A percentile compares a stretch with the other conserved stretches of the same genome.
Evolutionary conservation across 495 filamentous ascomycete species (phyloP).

Genomic region (Rusavskia elegans): DNA sequence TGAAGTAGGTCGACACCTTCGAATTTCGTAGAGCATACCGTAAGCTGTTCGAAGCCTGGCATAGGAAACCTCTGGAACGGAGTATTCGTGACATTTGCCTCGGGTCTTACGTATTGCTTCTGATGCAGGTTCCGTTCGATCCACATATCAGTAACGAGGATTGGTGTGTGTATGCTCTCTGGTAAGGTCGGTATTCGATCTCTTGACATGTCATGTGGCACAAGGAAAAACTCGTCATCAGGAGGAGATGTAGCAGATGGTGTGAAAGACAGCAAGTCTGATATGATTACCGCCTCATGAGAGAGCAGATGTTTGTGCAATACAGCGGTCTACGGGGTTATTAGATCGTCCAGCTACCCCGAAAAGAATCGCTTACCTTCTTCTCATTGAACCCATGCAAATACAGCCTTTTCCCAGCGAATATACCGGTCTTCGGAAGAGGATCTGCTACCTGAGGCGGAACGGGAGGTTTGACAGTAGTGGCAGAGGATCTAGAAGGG

Average conservation of each 20-base stretch:
- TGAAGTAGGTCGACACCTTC: slow-evolving; percentile 74
- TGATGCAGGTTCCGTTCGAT: slow-evolving; percentile 72
- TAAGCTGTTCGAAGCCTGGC: slow-evolving; percentile 48
- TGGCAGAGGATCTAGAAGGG: background rate
- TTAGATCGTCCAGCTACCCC: background rate
- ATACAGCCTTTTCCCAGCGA: slow-evolving; percentile 42
- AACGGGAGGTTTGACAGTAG: background rate
- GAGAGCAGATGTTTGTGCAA: slow-evolving; percentile 35
- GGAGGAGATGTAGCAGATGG: slow-evolving; percentile 23
- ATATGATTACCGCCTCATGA: slow-evolving; percentile 34
- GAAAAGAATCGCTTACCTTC: slow-evolving; percentile 22
- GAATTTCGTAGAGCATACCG: slow-evolving; percentile 70
- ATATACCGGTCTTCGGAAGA: slow-evolving; percentile 24
- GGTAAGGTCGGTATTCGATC: slow-evolving; percentile 23
- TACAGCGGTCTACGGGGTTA: slow-evolving; percentile 20
- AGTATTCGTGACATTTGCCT: slow-evolving; percentile 51
- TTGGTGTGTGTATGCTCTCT: slow-evolving; percentile 27
- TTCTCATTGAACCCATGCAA: slow-evolving; percentile 48
- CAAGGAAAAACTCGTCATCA: slow-evolving; percentile 34
- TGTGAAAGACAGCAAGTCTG: slow-evolving; percentile 24
- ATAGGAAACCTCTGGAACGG: slow-evolving; percentile 60
- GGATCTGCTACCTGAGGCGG: background rate
- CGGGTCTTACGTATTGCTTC: slow-evolving; percentile 53
- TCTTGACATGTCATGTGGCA: slow-evolving; percentile 33
- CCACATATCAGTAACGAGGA: slow-evolving; percentile 78